Conservation (phyloP, 225 moss, liverwort and hornwort species). For the Asterella californica region DNA sequence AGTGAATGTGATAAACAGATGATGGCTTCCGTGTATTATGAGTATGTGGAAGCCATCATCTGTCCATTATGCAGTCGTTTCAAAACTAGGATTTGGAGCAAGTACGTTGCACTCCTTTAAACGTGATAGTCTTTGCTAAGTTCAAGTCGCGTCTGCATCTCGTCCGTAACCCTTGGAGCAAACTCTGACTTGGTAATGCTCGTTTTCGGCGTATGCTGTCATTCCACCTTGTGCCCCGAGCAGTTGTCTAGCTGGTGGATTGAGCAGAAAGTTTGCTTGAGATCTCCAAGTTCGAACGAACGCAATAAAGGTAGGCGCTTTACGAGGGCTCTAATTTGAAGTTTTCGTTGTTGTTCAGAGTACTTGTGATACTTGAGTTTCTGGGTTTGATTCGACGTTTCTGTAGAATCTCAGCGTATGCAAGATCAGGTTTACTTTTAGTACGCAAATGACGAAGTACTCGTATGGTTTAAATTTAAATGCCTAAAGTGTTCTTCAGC, state of each 20-base stretch:
- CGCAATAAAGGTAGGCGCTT: neutral
- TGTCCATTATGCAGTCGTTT: neutral
- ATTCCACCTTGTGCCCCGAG: neutral
- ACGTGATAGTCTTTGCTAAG: neutral
- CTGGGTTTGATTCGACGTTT: too few relatives aligned
- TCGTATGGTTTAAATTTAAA: neutral
- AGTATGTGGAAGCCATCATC: neutral
- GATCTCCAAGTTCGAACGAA: neutral
- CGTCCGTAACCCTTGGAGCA: too few relatives aligned
- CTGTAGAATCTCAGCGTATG: too few relatives aligned
- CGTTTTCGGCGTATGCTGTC: neutral
- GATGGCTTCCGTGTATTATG: too few relatives aligned
- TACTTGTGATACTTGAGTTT: neutral
- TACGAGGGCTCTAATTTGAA: neutral
- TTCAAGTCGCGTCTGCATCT: neutral
- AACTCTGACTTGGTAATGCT: neutral
- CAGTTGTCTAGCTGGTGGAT: neutral
- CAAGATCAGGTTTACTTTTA: neutral
- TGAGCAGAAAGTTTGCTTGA: neutral
- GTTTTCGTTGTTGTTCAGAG: neutral
- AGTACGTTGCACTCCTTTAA: neutral
- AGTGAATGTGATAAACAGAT: neutral
- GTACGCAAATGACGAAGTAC: neutral
- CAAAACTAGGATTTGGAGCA: neutral
- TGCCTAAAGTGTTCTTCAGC: neutral